A percentile compares a stretch with the other conserved stretches of the same genome.
Conservation (phyloP, 495 filamentous ascomycete genomes). For the Daldinia grandis region DNA sequence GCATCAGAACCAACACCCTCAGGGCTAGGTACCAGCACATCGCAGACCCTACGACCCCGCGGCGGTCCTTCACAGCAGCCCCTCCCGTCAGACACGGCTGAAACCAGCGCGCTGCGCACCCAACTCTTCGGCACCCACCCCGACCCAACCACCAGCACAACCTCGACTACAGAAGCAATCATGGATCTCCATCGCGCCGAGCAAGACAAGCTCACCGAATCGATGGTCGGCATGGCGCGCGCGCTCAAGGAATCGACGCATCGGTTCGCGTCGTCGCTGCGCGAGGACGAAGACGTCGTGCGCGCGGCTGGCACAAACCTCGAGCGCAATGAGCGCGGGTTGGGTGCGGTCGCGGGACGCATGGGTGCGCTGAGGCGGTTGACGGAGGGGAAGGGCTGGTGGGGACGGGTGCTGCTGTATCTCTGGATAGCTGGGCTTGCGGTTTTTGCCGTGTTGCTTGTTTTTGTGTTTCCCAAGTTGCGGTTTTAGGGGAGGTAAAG, state of each 20-base stretch:
- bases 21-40: conserved; percentile 35
- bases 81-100: conserved; percentile 26
- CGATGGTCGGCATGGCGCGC: conserved; percentile 77
- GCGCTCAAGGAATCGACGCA: conserved; percentile 79
- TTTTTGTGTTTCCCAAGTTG: conserved; percentile 84
- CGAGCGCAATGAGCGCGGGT: conserved; percentile 74
- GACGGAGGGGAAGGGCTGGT: conserved; percentile 88
- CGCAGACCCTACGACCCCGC: conserved; percentile 42
- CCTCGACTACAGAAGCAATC: conserved; percentile 65
- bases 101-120: conserved; percentile 45
- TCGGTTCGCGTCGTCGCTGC: conserved; percentile 73
- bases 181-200: conserved; percentile 77
- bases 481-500: conserved; percentile 74
- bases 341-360: conserved; percentile 74
- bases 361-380: conserved; percentile 79
- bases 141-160: conserved; percentile 20
- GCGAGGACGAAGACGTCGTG: conserved; percentile 75
- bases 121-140: conserved; percentile 50
- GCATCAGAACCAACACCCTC: conserved; percentile 5
- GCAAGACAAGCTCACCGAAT: conserved; percentile 84
- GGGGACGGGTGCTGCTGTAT: conserved; percentile 85
- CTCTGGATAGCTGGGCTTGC: conserved; percentile 81
- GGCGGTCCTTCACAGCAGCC: conserved; percentile 30
- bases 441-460: conserved; percentile 75
- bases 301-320: conserved; percentile 74